Evolutionary conservation across 129 eudicot genomes (phyloP).

Genomic region (Smallanthus sonchifolius): DNA sequence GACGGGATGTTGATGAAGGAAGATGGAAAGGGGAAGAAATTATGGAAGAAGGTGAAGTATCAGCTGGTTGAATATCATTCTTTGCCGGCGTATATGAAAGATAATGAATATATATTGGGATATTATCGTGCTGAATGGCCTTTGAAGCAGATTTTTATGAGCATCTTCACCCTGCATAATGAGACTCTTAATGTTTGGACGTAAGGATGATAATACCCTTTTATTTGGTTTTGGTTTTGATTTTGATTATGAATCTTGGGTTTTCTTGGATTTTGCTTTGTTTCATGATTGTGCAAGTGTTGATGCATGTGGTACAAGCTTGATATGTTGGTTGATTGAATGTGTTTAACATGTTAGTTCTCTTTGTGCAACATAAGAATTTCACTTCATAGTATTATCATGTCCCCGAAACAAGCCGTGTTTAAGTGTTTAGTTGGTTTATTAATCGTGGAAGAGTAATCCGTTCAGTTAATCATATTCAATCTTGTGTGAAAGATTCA

Average conservation of each 20-base stretch:
- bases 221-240: background rate
- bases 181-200: conserved; percentile 99
- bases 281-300: conserved; percentile 7
- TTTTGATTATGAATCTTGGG: background rate
- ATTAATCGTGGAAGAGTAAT: background rate
- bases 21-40: conserved; percentile 66
- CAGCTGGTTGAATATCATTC: conserved; percentile 91
- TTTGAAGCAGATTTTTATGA: conserved; percentile 60
- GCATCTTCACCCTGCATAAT: conserved; percentile 82
- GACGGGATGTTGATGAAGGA: conserved; percentile 21
- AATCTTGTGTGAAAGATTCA: background rate
- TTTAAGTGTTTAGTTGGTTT: background rate
- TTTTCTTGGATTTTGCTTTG: background rate
- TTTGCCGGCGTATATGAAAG: conserved; percentile 88
- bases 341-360: background rate
- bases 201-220: conserved; percentile 38
- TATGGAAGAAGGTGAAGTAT: conserved; percentile 89
- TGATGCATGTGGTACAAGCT: conserved; percentile 15
- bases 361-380: background rate
- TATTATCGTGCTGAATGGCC: conserved; percentile 94
- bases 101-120: conserved; percentile 76
- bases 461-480: conserved; percentile 3
- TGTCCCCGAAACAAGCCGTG: conserved; percentile 13
- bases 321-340: conserved; percentile 8
- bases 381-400: background rate